Evolutionary conservation across 805 yeast genomes (phyloP), one percentile per base, ranked within the genome.

Genomic region (Phaffomyces antillensis): DNA sequence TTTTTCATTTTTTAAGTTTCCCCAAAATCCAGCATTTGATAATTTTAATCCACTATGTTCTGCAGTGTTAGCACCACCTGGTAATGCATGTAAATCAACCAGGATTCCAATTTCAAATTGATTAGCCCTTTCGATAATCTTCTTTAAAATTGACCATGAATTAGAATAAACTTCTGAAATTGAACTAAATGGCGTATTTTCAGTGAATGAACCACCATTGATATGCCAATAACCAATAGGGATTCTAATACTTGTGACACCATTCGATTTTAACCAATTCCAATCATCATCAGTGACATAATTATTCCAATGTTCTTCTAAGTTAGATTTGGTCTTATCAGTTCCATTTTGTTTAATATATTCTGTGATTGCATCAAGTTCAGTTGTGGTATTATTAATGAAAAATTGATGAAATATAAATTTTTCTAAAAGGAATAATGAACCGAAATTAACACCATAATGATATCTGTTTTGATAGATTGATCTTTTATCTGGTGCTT

Each of bases 171-270:
- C 87, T 0, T 58, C 58, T 5, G 72, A 60, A 33, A 75, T 66
- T 31, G 70, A 59, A 15, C 65, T 79, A 58, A 86, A 91, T 17
- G 82, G 81, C 3, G 95, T 83, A 5, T 73, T 77, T 18, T 64
- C 62, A 36, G 79, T 65, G 59, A 70, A 83, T 16, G 54, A 52
- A 1, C 90, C 87, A 18, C 83, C 81, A 42, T 67, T 74, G n/a
- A 89, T 77, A 46, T 77, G 81, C 96, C 96, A 91, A 63, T 86
- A 91, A 0, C 98, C 98, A 51, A 91, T 65, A 8, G 99, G 98
- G 1, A 91, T 72, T 55, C 99, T 73, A 6, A 91, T 72, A 2
- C 89, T 76, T 23, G 86, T 87, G n/a, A 86, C 86, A 8, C 87
- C 86, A 43, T 71, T 73, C 18, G 71, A 66, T 38, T 67, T 62